Evolutionary conservation across 805 yeast genomes (phyloP).

Genomic region (Starmera caribaea): DNA sequence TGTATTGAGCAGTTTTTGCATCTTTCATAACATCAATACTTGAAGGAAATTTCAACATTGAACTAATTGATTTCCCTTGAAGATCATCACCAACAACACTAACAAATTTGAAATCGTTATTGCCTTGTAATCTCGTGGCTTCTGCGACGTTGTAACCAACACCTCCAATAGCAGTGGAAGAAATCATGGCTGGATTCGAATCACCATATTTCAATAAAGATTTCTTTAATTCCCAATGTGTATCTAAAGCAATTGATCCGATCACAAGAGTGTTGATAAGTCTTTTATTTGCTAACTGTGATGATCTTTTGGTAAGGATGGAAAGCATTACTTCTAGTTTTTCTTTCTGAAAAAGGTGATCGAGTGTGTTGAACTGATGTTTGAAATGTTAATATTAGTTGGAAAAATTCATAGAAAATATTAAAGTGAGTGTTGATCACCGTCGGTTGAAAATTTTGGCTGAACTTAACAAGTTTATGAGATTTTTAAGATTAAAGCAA

Average conservation of each 20-base stretch:
- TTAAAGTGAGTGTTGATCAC: too few species aligned
- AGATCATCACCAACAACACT: slow-evolving; percentile 55
- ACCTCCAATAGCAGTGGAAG: slow-evolving; percentile 58
- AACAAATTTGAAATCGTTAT: slow-evolving; percentile 31
- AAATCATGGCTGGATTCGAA: slow-evolving; percentile 50
- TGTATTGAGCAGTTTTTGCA: slow-evolving; percentile 56
- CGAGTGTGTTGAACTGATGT: too few species aligned
- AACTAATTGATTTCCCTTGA: slow-evolving; percentile 34
- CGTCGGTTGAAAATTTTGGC: too few species aligned
- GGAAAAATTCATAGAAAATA: too few species aligned
- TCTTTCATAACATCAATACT: slow-evolving; percentile 4
- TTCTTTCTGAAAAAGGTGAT: too few species aligned
- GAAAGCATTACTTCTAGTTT: too few species aligned
- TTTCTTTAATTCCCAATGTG: slow-evolving; percentile 38
- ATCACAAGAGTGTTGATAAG: slow-evolving; percentile 34
- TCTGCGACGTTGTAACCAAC: slow-evolving; percentile 71
- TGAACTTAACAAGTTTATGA: too few species aligned
- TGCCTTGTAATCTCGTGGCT: slow-evolving; percentile 17
- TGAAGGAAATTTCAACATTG: slow-evolving; percentile 23
- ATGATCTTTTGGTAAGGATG: too few species aligned
- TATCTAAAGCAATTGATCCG: slow-evolving; percentile 74
- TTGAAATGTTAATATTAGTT: too few species aligned
- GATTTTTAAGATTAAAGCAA: too few species aligned
- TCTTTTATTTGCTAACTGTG: background rate
- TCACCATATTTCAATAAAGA: too few species aligned